phyloP scores from a whole-genome alignment of 129 eudicot species.

The Daucus carota region DH1_v3.0 NC_030385.2:42134001-42134500 shows the following conservation, averaged over 20 bases:
- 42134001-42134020: background rate
- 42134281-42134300: background rate
- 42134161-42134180: background rate
- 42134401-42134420: conserved; percentile 80
- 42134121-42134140: background rate
- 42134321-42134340: background rate
- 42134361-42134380: conserved; percentile 51
- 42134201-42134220: background rate
- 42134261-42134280: background rate
- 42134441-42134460: conserved; percentile 90
- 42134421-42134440: conserved; percentile 87
- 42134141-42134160: background rate
- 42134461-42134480: conserved; percentile 54
- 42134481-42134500: background rate
- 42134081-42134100: background rate
- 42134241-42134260: background rate
- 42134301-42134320: background rate
- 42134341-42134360: conserved; percentile 13
- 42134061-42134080: background rate
- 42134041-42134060: background rate
- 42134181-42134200: background rate
- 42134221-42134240: background rate
- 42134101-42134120: background rate
- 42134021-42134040: background rate
- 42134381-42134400: conserved; percentile 74